Evolutionary conservation across 768 basidiomycete genomes (phyloP).

Genomic region (Trametes meyenii): DNA sequence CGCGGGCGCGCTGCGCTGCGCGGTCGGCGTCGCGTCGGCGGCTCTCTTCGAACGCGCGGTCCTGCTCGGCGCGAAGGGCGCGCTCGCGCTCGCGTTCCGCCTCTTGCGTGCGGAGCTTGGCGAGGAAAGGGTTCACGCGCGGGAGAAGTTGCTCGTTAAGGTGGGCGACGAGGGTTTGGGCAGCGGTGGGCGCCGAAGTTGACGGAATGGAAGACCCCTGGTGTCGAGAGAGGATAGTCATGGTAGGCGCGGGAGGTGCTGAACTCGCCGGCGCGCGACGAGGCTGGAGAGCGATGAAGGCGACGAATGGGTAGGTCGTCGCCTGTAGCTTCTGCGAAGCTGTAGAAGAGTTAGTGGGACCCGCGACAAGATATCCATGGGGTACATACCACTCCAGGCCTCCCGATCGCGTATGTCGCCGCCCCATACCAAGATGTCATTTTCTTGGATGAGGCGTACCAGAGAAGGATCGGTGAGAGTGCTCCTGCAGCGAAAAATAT

Average conservation of each 20-base stretch:
- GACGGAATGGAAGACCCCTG: conserved; percentile 60
- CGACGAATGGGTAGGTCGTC: conserved; percentile 91
- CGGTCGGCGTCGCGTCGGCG: conserved; percentile 69
- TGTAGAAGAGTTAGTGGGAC: conserved; percentile 23
- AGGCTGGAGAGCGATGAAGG: conserved; percentile 88
- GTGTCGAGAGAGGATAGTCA: conserved; percentile 87
- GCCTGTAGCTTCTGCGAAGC: conserved; percentile 77
- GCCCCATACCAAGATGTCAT: conserved; percentile 87
- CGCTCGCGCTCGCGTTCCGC: conserved; percentile 47
- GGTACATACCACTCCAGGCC: conserved; percentile 67
- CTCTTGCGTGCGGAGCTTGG: conserved; percentile 56
- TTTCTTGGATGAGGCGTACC: conserved; percentile 67
- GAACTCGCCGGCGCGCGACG: conserved; percentile 46
- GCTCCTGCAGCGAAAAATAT: conserved; percentile 42
- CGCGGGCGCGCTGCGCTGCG: conserved; percentile 56
- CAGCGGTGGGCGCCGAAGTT: conserved; percentile 59
- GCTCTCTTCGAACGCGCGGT: conserved; percentile 72
- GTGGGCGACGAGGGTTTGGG: conserved; percentile 63
- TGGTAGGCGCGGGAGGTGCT: conserved; percentile 46
- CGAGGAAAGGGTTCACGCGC: conserved; percentile 76
- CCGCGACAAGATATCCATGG: too few species aligned
- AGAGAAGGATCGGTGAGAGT: conserved; percentile 78
- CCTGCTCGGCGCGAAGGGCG: conserved; percentile 76
- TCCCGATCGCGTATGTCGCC: conserved; percentile 86
- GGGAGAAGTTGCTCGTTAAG: conserved; percentile 76